Evolutionary conservation across 1,284 basidiomycete genomes (phyloP).

Genomic region (Puccinia horiana): DNA sequence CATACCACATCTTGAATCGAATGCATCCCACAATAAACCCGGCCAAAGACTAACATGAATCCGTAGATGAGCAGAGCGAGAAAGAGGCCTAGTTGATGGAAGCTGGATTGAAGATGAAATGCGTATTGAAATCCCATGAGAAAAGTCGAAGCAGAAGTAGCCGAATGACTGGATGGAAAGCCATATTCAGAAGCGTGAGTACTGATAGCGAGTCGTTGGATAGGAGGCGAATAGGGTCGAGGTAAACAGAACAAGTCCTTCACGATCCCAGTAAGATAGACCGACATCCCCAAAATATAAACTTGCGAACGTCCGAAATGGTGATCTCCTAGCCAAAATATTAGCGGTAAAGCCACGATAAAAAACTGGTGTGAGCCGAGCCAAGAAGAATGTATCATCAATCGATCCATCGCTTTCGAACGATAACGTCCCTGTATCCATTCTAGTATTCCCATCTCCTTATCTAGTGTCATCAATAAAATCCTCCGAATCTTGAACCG

Average conservation of each 20-base stretch:
- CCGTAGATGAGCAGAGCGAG: slow-evolving; percentile 67
- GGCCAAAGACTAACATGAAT: slow-evolving; percentile 79
- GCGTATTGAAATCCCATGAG: slow-evolving; percentile 60
- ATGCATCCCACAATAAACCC: slow-evolving; percentile 69
- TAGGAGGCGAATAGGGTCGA: slow-evolving; percentile 84
- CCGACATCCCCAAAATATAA: slow-evolving; percentile 57
- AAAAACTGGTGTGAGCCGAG: slow-evolving; percentile 38
- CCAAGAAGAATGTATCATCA: slow-evolving; percentile 36
- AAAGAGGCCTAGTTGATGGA: slow-evolving; percentile 57
- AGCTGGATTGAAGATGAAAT: background rate
- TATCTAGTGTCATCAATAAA: slow-evolving; percentile 67
- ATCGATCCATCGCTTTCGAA: background rate
- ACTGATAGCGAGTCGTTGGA: slow-evolving; percentile 69
- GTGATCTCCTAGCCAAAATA: slow-evolving; percentile 32
- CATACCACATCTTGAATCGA: slow-evolving; percentile 57
- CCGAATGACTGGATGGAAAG: slow-evolving; percentile 93
- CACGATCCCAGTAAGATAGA: slow-evolving; percentile 54
- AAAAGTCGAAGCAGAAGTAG: slow-evolving; percentile 84
- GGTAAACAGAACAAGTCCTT: slow-evolving; percentile 83
- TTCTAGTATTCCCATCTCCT: slow-evolving; percentile 71
- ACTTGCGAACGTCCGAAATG: slow-evolving; percentile 52
- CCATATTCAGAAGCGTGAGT: slow-evolving; percentile 71
- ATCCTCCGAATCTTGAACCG: slow-evolving; percentile 67
- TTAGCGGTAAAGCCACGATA: slow-evolving; percentile 19
- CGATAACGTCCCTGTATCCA: slow-evolving; percentile 66